These are phyloP conservation scores for Zangia roseola DNA, from an alignment of 768 basidiomycete species.

Conservation along the genomic window DNA sequence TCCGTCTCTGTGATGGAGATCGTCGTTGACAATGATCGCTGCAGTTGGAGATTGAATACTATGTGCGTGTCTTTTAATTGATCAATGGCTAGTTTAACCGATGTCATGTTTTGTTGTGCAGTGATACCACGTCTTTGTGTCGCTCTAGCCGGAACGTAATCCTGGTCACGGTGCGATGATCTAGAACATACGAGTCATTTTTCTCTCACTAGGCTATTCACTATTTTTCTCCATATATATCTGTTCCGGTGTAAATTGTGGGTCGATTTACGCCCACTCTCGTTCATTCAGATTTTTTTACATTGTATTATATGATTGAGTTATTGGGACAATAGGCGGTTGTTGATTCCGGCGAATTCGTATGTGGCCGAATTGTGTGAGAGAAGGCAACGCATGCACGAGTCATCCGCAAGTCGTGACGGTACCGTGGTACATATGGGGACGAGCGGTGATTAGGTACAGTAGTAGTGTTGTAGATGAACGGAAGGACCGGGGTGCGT, in stretches of 20 bases:
- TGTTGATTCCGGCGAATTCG: background rate
- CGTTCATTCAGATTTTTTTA: background rate
- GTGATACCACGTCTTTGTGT: constrained; percentile 18
- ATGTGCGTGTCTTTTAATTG: constrained; percentile 50
- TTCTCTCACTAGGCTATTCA: constrained; percentile 8
- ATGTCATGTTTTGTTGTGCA: constrained; percentile 3
- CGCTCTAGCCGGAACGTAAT: constrained; percentile 3
- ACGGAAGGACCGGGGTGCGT: background rate
- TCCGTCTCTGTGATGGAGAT: background rate
- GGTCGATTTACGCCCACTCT: background rate
- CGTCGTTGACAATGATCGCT: background rate
- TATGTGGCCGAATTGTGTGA: too few species aligned
- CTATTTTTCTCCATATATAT: constrained; percentile 2
- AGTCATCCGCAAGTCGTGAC: too few species aligned
- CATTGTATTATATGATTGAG: constrained; percentile 4
- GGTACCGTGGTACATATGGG: background rate
- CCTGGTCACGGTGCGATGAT: constrained; percentile 6
- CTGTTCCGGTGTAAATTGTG: background rate
- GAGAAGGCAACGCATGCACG: too few species aligned
- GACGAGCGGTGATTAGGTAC: too few species aligned
- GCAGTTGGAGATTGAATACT: constrained; percentile 95
- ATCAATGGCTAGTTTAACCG: background rate
- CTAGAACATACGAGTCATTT: constrained; percentile 15
- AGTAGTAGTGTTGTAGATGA: background rate
- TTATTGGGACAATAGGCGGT: background rate